phyloP scores from a whole-genome alignment of 768 basidiomycete species.

The Suillus brevipes region DNA sequence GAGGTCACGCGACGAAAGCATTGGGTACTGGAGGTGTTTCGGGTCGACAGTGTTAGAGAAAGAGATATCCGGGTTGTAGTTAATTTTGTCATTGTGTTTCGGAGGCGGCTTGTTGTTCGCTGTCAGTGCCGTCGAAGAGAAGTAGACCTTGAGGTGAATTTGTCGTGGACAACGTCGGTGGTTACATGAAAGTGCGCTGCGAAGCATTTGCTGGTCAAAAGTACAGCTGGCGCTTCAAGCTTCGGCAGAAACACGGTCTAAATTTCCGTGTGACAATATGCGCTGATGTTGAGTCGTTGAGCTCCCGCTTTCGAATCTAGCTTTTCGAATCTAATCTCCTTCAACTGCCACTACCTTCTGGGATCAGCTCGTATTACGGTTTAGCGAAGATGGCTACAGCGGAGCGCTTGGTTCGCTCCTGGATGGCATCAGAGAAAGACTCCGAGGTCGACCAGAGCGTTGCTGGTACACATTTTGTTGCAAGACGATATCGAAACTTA shows the following conservation, averaged over 20 bases:
- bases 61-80: constrained; percentile 68
- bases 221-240: background rate
- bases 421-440: constrained; percentile 66
- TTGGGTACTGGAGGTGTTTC: constrained; percentile 48
- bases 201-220: constrained; percentile 20
- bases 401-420: constrained; percentile 64
- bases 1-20: constrained; percentile 73
- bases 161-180: constrained; percentile 24
- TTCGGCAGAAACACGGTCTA: background rate
- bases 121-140: constrained; percentile 22
- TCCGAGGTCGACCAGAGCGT: constrained; percentile 60
- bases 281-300: constrained; percentile 9
- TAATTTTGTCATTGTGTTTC: constrained; percentile 59
- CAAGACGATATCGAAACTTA: constrained; percentile 37
- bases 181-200: constrained; percentile 17
- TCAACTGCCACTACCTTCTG: background rate
- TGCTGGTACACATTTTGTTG: constrained; percentile 47
- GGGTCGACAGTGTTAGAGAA: constrained; percentile 49
- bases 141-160: constrained; percentile 22
- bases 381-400: constrained; percentile 38
- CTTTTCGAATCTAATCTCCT: constrained; percentile 1
- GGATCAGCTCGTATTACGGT: background rate
- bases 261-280: constrained; percentile 3
- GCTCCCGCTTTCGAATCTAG: background rate
- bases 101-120: constrained; percentile 16